A percentile compares a stretch with the other conserved stretches of the same genome.
Evolutionary conservation across 179 eudicot species (phyloP).

Genomic region (Carnegiea gigantea): DNA sequence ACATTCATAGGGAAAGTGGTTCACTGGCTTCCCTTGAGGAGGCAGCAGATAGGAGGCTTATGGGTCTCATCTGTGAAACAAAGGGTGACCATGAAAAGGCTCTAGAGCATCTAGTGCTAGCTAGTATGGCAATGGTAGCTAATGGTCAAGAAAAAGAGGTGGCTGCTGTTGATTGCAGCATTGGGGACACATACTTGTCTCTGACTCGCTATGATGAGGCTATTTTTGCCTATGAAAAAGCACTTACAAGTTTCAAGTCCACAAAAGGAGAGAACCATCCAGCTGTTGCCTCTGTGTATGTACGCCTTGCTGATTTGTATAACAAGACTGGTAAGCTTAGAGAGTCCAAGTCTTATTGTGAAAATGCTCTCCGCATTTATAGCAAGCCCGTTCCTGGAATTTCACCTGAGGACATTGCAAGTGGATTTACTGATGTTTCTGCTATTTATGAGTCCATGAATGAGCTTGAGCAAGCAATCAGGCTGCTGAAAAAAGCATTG

Average conservation of each 20-base stretch:
- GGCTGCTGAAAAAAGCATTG: conserved; percentile 75
- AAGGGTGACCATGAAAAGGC: conserved; percentile 92
- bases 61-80: conserved; percentile 85
- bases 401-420: conserved; percentile 84
- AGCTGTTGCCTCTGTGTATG: conserved; percentile 72
- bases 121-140: conserved; percentile 96
- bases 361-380: conserved; percentile 79
- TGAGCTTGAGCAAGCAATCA: conserved; percentile 79
- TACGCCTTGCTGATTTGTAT: conserved; percentile 84
- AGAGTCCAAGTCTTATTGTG: conserved; percentile 87
- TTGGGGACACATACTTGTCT: conserved; percentile 83
- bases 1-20: conserved; percentile 71
- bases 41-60: conserved; percentile 87
- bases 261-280: conserved; percentile 91
- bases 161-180: conserved; percentile 93
- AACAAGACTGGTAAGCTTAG: conserved; percentile 80
- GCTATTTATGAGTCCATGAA: conserved; percentile 92
- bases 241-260: conserved; percentile 72
- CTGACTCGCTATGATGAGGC: conserved; percentile 84
- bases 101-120: conserved; percentile 88
- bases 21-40: conserved; percentile 72
- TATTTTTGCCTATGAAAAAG: conserved; percentile 86
- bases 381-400: conserved; percentile 73
- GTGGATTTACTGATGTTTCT: conserved; percentile 76
- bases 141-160: conserved; percentile 88